Evolutionary conservation across 768 basidiomycete species (phyloP), one percentile per base, ranked within the genome.

Genomic region (Hericium rajendrae): DNA sequence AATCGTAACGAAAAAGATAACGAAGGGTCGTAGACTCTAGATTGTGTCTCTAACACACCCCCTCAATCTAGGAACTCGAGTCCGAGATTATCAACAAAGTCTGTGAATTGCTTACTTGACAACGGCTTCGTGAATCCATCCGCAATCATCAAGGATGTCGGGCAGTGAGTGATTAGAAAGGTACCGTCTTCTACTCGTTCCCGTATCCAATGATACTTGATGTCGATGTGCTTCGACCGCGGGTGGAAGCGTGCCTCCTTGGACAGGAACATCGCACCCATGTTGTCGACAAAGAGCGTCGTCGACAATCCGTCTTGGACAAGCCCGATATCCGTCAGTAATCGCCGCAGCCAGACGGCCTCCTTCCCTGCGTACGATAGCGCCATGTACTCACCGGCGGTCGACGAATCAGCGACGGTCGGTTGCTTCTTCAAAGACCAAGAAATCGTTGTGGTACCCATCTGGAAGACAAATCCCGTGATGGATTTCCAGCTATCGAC

Each of bases 361-460:
- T 70, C 66, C 37, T 59, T 57, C 2, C 67, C 57, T 4, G 71
- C 65, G 50, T 70, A 59, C 3, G 67, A 59, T 3, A 64, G 49
- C 0, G 73, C 69, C 37, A 73, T 69, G 58, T 77, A 76, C 59
- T 78, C 73, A 2, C 73, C 68, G 56, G 76, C 71, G 0, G 68
- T 68, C 2, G 72, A 72, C 2, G 72, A 75, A 2, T 68, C 62
- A 1, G 73, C 67, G 0, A 75, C 66, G 2, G 66, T 63, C 12
- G 62, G 56, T 56, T 75, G 74, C 43, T 71, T 71, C 41, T 62
- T 62, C 6, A 68, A 64, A 1, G 61, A 66, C 73, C 71, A 52
- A 12, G 51, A 52, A 26, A 52, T 38, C 12, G 26, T 26, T 2
- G 13, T 3, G 40, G 13, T n/a, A n/a, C 13, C 40, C 13, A 41